Percentiles rank a stretch among this genome's conserved stretches.
Conservation (phyloP, 139 green algal species). For the Ettlia oleoabundans region DNA sequence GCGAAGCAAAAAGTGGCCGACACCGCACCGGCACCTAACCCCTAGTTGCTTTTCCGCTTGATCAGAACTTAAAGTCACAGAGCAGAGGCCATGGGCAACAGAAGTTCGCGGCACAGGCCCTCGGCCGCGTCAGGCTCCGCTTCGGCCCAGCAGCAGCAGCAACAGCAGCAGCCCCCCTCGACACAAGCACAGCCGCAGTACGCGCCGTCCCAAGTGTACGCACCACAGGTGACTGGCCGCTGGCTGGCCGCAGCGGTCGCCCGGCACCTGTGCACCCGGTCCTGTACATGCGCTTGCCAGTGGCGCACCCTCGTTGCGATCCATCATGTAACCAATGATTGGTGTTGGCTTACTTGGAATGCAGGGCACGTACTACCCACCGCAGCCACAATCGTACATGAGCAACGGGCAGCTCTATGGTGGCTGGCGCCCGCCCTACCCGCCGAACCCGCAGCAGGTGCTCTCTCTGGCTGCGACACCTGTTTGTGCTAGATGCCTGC, state of each 20-base stretch:
- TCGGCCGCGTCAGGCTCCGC: background rate
- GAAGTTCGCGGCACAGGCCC: background rate
- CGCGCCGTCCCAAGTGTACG: conserved; percentile 19
- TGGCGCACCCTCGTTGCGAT: too few relatives aligned
- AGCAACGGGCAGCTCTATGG: conserved; percentile 38
- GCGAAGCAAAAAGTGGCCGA: too few relatives aligned
- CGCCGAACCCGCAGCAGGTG: background rate
- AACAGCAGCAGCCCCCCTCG: background rate
- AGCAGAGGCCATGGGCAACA: conserved; percentile 33
- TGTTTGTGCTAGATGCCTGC: too few relatives aligned
- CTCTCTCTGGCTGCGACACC: too few relatives aligned
- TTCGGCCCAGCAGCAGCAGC: background rate
- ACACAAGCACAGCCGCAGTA: background rate
- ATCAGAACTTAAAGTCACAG: too few relatives aligned
- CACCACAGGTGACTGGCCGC: background rate
- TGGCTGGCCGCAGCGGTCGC: background rate
- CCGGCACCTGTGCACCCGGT: background rate
- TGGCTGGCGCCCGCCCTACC: conserved; percentile 3
- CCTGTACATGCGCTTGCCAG: too few relatives aligned
- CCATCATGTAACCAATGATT: too few relatives aligned
- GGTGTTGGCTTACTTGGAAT: background rate
- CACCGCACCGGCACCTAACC: too few relatives aligned
- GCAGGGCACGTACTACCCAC: conserved; percentile 16
- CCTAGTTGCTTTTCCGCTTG: too few relatives aligned
- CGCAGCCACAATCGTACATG: conserved; percentile 13